Base-by-base conservation (phyloP, 257 asterid species). In the Vinca minor region DNA sequence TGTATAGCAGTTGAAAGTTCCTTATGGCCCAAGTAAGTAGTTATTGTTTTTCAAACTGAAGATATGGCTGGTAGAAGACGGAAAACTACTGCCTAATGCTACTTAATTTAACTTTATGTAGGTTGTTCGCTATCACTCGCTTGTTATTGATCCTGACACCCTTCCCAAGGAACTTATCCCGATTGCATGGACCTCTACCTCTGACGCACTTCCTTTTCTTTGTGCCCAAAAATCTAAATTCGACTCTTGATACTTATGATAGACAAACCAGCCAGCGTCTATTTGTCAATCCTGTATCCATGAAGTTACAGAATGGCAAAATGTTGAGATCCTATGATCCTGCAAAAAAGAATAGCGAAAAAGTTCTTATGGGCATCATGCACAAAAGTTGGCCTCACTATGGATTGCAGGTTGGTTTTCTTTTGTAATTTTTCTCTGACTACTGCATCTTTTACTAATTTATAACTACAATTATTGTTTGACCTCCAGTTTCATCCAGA, bases 111-210 rank as follows among this genome's bases (percentile, higher is more conserved):
- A 23, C 69, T 29, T 41, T 15, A 17, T 58, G 55, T 78, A 93
- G 99, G 99, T 89, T 69, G 99, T 93, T 59, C 79, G 99, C 21
- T 93, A 89, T 76, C 97, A 93, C 78, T 93, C 99, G 68, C 96
- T 93, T 60, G 92, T 89, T 74, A 68, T 93, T 55, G 97, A 89
- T 69, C 87, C 94, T 45, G 71, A 63, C 55, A 84, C 99, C 61
- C 94, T 93, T 71, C 99, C 97, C 34, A 64, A 73, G 72, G 95
- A 87, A 70, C 94, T 93, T 70, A 68, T 89, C 67, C 97, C 99
- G 55, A 89, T 89, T 71, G 99, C 99, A 28, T 93, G 99, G 99
- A 87, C 96, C 25, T 79, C 89, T 31, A 70, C 87, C 60, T 31
- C 79, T 4, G 79, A 76, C 38, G 89, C 92, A 13, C 78, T 65